These are phyloP conservation scores for Aureobasidium musti DNA, from an alignment of 2,329 filamentous ascomycete genomes.

Conservation along the genomic window DNA sequence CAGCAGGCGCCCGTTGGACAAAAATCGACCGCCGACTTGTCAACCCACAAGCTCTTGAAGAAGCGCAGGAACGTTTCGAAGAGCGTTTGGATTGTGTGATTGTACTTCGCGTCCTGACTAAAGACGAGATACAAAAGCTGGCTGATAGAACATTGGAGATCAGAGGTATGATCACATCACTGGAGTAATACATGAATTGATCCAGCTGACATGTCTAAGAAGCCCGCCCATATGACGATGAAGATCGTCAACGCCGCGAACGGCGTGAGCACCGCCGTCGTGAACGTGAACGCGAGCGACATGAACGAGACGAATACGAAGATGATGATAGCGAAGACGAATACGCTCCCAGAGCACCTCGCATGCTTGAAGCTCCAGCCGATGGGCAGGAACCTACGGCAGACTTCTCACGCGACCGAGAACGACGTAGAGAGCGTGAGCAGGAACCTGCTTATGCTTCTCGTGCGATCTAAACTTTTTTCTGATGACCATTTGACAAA, in stretches of 20 bases:
- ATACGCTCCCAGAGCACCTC: constrained; percentile 36
- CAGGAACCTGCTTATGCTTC: constrained; percentile 37
- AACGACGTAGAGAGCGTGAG: constrained; percentile 32
- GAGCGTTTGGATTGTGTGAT: constrained; percentile 93
- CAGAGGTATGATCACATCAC: constrained; percentile 53
- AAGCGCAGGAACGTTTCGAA: constrained; percentile 88
- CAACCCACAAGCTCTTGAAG: constrained; percentile 81
- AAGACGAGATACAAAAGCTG: constrained; percentile 87
- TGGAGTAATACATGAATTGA: background rate
- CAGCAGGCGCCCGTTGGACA: constrained; percentile 80
- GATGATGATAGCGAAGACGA: constrained; percentile 41
- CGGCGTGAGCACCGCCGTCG: constrained; percentile 34
- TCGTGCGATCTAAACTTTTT: constrained; percentile 33
- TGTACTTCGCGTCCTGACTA: constrained; percentile 80
- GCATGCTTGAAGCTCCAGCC: constrained; percentile 42
- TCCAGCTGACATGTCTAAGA: constrained; percentile 32
- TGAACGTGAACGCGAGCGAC: constrained; percentile 36
- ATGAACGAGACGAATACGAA: constrained; percentile 40
- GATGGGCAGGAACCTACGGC: constrained; percentile 26
- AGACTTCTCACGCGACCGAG: constrained; percentile 29
- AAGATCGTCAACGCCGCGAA: constrained; percentile 34
- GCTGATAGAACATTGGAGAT: constrained; percentile 79
- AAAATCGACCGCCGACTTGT: constrained; percentile 87
- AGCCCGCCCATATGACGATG: constrained; percentile 38
- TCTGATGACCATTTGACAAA: background rate